A percentile compares a stretch with the other conserved stretches of the same genome.
These are phyloP conservation scores for Solanum chiquidenum DNA, from an alignment of 257 asterid genomes.

Conservation along the genomic window DNA sequence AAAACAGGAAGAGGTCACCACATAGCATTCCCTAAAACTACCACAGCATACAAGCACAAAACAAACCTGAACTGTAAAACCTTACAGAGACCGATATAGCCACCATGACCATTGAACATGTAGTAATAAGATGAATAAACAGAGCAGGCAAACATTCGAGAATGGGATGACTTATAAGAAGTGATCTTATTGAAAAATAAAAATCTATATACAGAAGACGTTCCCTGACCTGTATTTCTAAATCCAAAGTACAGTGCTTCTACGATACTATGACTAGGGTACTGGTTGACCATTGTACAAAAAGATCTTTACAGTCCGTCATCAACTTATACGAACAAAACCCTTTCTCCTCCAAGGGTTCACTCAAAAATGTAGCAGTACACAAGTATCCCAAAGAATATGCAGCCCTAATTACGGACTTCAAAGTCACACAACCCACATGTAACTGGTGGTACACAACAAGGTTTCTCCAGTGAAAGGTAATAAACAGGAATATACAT, in stretches of 20 bases:
- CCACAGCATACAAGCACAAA: neutral
- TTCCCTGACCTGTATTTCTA: slow-evolving; percentile 61
- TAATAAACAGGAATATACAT: slow-evolving; percentile 44
- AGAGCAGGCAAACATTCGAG: neutral
- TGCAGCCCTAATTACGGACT: slow-evolving; percentile 28
- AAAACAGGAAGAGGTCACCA: neutral
- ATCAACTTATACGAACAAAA: slow-evolving; percentile 35
- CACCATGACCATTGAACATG: neutral
- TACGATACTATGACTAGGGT: slow-evolving; percentile 45
- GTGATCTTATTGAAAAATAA: slow-evolving; percentile 45
- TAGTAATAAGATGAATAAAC: neutral
- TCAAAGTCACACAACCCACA: slow-evolving; percentile 32
- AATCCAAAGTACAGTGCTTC: slow-evolving; percentile 41
- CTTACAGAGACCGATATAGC: slow-evolving; percentile 9
- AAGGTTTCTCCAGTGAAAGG: slow-evolving; percentile 20
- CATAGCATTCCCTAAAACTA: neutral
- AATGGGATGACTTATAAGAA: slow-evolving; percentile 11
- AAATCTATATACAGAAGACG: slow-evolving; percentile 68
- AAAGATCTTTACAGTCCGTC: slow-evolving; percentile 72
- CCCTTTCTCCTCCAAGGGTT: slow-evolving; percentile 20
- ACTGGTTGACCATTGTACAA: slow-evolving; percentile 34
- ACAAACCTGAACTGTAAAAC: neutral
- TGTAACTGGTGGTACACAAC: slow-evolving; percentile 30
- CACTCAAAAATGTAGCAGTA: slow-evolving; percentile 38
- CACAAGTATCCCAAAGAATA: slow-evolving; percentile 50